These are phyloP conservation scores for Aspergillus indologenus DNA, from an alignment of 495 filamentous ascomycete genomes.

Conservation along the genomic window DNA sequence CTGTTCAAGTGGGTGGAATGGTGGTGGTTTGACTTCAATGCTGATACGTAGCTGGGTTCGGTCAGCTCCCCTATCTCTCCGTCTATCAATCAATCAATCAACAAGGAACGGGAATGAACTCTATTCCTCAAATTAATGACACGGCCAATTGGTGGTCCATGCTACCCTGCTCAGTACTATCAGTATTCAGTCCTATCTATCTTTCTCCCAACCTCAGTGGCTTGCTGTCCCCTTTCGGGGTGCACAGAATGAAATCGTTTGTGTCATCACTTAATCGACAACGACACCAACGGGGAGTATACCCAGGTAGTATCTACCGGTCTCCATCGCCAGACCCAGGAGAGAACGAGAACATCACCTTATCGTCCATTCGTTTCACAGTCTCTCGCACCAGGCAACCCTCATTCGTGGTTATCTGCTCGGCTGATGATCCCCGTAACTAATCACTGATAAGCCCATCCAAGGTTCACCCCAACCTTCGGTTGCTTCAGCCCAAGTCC, in stretches of 20 bases:
- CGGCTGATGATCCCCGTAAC: background rate
- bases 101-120: background rate
- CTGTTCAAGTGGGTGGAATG: background rate
- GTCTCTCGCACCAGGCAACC: background rate
- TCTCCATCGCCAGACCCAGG: background rate
- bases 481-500: background rate
- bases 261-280: too few relatives aligned
- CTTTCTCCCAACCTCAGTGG: background rate
- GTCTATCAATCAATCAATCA: background rate
- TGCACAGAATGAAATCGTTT: too few relatives aligned
- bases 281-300: too few relatives aligned
- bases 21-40: background rate
- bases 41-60: background rate
- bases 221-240: too few relatives aligned
- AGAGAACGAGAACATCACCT: background rate
- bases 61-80: too few relatives aligned
- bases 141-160: background rate
- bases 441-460: background rate
- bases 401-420: background rate
- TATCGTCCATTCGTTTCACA: background rate
- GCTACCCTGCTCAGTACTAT: too few relatives aligned
- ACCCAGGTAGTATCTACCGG: too few relatives aligned
- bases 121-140: too few relatives aligned
- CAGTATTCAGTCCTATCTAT: too few relatives aligned
- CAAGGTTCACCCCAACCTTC: background rate